phyloP scores from a whole-genome alignment of 139 green algal genomes.

The Auxenochlorella pyrenoidosa region DNA sequence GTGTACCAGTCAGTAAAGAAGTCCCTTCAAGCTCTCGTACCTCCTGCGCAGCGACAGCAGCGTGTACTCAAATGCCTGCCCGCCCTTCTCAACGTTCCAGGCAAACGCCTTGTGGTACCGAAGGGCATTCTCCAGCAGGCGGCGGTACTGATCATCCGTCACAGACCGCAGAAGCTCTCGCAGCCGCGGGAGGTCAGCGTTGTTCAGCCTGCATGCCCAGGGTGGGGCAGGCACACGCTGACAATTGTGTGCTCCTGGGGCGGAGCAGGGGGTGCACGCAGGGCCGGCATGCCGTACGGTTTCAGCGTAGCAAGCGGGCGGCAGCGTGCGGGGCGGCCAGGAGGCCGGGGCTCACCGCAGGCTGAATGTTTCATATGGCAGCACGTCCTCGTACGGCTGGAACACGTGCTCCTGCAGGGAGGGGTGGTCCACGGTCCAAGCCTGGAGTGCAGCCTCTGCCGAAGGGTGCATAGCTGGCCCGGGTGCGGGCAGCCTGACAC shows the following conservation, averaged over 20 bases:
- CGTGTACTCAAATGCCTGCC: neutral
- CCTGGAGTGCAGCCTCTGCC: no score
- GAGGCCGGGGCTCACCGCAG: constrained; percentile 23
- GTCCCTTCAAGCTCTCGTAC: neutral
- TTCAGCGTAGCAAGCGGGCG: no score
- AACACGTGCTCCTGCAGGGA: constrained; percentile 19
- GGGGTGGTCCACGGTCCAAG: neutral
- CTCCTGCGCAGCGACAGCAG: neutral
- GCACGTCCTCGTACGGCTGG: constrained; percentile 57
- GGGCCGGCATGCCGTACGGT: no score
- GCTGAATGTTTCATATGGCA: constrained; percentile 65
- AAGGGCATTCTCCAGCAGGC: neutral
- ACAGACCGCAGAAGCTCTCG: constrained; percentile 44
- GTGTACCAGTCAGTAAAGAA: neutral
- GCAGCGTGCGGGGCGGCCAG: no score
- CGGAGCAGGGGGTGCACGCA: no score
- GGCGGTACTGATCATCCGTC: constrained; percentile 24
- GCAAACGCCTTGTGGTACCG: neutral
- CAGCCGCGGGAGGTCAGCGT: constrained; percentile 45
- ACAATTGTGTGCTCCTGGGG: no score
- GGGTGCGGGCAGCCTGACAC: no score
- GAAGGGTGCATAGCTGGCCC: no score
- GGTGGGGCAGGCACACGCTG: no score
- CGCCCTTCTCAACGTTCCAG: neutral
- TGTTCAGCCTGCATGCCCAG: constrained; percentile 21